Evolutionary conservation across 2,329 filamentous ascomycete species (phyloP).

Genomic region (Escovopsis sp.): DNA sequence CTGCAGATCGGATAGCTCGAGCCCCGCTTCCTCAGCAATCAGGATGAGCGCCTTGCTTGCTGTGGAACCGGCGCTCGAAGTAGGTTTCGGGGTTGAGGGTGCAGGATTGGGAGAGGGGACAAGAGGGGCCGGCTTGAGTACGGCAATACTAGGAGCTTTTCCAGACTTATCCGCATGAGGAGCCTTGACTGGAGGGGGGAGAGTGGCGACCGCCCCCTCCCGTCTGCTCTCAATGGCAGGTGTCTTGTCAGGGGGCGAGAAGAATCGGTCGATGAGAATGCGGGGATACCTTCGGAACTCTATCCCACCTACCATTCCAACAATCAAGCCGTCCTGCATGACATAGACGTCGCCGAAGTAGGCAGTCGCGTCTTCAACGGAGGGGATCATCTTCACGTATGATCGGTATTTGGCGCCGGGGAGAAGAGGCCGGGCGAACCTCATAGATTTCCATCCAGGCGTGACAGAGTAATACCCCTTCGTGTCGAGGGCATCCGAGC

Average conservation of each 20-base stretch:
- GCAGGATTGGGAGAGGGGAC: no score
- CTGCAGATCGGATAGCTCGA: conserved; percentile 36
- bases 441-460: conserved; percentile 39
- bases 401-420: conserved; percentile 33
- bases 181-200: no score
- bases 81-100: no score
- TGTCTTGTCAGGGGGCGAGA: conserved; percentile 26
- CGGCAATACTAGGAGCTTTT: no score
- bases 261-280: conserved; percentile 48
- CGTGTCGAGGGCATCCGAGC: conserved; percentile 28
- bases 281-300: conserved; percentile 55
- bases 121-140: no score
- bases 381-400: conserved; percentile 41
- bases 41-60: conserved; percentile 12
- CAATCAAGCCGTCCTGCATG: conserved; percentile 35
- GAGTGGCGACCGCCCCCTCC: no score
- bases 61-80: not conserved
- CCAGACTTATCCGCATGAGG: no score
- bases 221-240: no score
- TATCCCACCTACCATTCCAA: conserved; percentile 37
- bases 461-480: conserved; percentile 39
- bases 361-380: conserved; percentile 26
- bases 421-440: conserved; percentile 33
- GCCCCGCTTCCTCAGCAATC: conserved; percentile 39
- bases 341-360: conserved; percentile 37